Conservation (phyloP, 164 flowering plant species). For the Santalum album region DNA sequence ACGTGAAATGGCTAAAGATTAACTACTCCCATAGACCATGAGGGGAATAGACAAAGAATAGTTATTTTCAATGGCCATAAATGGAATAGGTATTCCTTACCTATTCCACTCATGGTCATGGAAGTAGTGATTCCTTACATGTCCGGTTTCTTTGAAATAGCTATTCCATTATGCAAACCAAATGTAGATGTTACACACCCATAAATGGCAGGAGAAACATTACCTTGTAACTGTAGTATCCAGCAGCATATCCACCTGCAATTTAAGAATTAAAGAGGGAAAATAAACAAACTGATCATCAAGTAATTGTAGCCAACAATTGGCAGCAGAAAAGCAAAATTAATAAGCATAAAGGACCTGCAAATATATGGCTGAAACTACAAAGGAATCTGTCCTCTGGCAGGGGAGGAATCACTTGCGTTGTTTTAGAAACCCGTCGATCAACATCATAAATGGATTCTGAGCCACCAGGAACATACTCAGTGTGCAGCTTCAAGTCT, state of each 20-base stretch:
- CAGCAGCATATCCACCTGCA: slow-evolving; percentile 93
- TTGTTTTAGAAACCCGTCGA: slow-evolving; percentile 46
- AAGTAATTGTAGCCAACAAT: not conserved
- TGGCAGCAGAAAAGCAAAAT: not conserved
- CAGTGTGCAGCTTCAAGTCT: slow-evolving; percentile 81
- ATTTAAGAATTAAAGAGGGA: not conserved
- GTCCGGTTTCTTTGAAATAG: too few relatives aligned
- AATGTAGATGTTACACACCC: too few relatives aligned
- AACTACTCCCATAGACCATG: too few relatives aligned
- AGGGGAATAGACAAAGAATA: too few relatives aligned
- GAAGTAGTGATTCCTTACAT: too few relatives aligned
- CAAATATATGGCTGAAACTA: slow-evolving; percentile 95
- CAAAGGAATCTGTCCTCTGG: slow-evolving; percentile 92
- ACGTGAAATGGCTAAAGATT: too few relatives aligned
- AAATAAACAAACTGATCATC: too few relatives aligned
- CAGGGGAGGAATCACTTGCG: slow-evolving; percentile 78
- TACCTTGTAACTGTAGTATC: slow-evolving; percentile 99
- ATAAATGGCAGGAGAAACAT: not conserved
- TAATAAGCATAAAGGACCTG: slow-evolving; percentile 36
- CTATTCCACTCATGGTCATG: too few relatives aligned
- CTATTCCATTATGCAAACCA: too few relatives aligned
- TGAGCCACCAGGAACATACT: slow-evolving; percentile 70
- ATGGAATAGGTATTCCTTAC: too few relatives aligned
- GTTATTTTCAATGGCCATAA: too few relatives aligned
- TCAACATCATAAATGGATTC: slow-evolving; percentile 85